A percentile compares a stretch with the other conserved stretches of the same genome.
Conservation (phyloP, 169 alveolate species). For the Eimeria falciformis region DNA sequence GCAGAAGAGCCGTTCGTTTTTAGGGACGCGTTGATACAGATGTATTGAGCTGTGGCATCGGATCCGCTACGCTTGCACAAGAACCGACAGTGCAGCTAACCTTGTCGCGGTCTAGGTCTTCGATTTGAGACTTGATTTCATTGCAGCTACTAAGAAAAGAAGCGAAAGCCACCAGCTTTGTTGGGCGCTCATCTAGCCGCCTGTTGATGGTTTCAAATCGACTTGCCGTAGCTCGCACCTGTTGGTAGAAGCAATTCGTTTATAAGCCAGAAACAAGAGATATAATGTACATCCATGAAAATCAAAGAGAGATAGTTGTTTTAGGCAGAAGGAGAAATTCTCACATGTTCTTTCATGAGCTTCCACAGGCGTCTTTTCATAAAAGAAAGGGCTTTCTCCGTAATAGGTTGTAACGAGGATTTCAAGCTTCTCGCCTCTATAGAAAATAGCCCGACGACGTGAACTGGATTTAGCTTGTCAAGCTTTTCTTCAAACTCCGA, state of each 20-base stretch:
- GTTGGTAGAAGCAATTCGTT: neutral
- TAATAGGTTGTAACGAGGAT: conserved; percentile 52
- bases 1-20: neutral
- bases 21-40: neutral
- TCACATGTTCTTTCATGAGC: conserved; percentile 74
- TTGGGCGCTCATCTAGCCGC: conserved; percentile 70
- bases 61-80: neutral
- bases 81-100: neutral
- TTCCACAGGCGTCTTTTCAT: conserved; percentile 74
- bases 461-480: conserved; percentile 75
- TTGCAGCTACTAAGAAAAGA: conserved; percentile 68
- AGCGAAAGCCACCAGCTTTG: conserved; percentile 69
- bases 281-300: no score
- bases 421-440: conserved; percentile 70
- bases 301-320: no score
- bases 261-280: no score
- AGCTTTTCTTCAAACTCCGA: conserved; percentile 72
- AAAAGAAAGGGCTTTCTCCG: conserved; percentile 75
- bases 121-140: conserved; percentile 60
- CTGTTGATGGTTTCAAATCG: conserved; percentile 67
- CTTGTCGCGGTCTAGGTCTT: conserved; percentile 65
- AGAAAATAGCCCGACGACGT: conserved; percentile 76
- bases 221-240: conserved; percentile 60
- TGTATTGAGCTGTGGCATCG: neutral
- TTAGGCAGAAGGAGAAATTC: neutral